Percentiles rank a stretch among this genome's conserved stretches.
phyloP scores from a whole-genome alignment of 2,329 filamentous ascomycete genomes.

The Cyphellophora europaea region DNA sequence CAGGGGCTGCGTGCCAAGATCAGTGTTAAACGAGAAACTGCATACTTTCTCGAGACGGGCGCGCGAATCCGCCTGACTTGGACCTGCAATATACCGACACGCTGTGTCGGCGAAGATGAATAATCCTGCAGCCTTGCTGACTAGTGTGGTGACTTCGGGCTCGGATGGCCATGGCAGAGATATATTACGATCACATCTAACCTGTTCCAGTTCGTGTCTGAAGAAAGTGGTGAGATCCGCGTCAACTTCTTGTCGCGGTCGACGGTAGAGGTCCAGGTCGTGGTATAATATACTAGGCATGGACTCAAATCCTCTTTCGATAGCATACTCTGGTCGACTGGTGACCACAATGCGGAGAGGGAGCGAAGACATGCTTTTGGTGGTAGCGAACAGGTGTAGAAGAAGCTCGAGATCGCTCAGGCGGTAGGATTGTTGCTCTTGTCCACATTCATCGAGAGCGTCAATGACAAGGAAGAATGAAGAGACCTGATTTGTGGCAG shows the following conservation, averaged over 20 bases:
- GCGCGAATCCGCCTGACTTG: neutral
- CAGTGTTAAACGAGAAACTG: neutral
- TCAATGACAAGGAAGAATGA: too few relatives aligned
- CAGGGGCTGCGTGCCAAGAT: neutral
- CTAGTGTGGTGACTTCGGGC: neutral
- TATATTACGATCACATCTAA: neutral
- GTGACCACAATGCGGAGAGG: neutral
- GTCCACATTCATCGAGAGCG: too few relatives aligned
- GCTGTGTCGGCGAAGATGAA: neutral
- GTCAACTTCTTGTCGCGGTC: neutral
- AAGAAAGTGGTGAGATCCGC: neutral
- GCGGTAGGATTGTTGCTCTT: too few relatives aligned
- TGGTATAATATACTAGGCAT: constrained; percentile 1
- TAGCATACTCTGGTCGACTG: neutral
- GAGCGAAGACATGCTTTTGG: neutral
- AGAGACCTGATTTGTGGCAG: too few relatives aligned
- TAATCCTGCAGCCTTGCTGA: neutral
- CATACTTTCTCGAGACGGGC: neutral
- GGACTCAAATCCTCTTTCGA: neutral
- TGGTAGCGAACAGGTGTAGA: too few relatives aligned
- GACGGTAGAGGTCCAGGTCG: neutral
- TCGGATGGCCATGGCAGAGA: neutral
- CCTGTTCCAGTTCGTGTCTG: neutral
- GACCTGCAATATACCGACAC: neutral
- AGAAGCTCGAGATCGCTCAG: too few relatives aligned